Conservation (phyloP, 768 basidiomycete species). For the Suillus placidus region DNA sequence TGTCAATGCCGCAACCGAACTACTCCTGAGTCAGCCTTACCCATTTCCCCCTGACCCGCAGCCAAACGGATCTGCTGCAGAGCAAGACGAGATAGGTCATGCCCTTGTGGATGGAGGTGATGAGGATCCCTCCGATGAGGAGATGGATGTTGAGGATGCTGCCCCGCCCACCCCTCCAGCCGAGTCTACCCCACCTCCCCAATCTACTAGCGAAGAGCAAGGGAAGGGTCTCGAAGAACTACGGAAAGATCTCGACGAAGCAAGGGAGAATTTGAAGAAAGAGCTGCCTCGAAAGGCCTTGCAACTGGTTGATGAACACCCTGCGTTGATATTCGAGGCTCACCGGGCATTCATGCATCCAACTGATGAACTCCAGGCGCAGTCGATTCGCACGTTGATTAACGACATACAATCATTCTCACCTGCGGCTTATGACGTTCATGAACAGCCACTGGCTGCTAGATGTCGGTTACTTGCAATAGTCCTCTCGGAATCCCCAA, state of each 20-base stretch:
- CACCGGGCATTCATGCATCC: slow-evolving; percentile 78
- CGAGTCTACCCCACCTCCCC: slow-evolving; percentile 19
- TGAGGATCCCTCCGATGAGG: slow-evolving; percentile 29
- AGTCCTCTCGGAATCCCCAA: slow-evolving; percentile 74
- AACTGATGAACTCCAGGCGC: slow-evolving; percentile 56
- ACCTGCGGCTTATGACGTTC: slow-evolving; percentile 62
- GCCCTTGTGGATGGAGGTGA: slow-evolving; percentile 31
- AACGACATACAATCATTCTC: slow-evolving; percentile 77
- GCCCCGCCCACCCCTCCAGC: slow-evolving; percentile 15
- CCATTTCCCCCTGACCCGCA: slow-evolving; percentile 71
- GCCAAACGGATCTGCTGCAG: slow-evolving; percentile 21
- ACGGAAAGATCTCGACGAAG: slow-evolving; percentile 64
- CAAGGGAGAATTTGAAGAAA: slow-evolving; percentile 65
- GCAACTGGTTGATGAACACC: slow-evolving; percentile 81
- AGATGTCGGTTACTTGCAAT: slow-evolving; percentile 86
- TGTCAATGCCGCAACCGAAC: slow-evolving; percentile 84
- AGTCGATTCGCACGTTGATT: slow-evolving; percentile 72
- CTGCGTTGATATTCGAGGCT: slow-evolving; percentile 87
- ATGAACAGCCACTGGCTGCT: slow-evolving; percentile 78
- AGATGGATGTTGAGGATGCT: slow-evolving; percentile 28
- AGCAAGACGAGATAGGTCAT: slow-evolving; percentile 32
- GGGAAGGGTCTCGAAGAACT: slow-evolving; percentile 61
- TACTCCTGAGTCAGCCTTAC: slow-evolving; percentile 81
- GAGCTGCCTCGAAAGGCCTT: slow-evolving; percentile 72
- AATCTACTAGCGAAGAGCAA: slow-evolving; percentile 20